Conservation (phyloP, 2,329 filamentous ascomycete genomes). For the Diaporthe destruens region DNA sequence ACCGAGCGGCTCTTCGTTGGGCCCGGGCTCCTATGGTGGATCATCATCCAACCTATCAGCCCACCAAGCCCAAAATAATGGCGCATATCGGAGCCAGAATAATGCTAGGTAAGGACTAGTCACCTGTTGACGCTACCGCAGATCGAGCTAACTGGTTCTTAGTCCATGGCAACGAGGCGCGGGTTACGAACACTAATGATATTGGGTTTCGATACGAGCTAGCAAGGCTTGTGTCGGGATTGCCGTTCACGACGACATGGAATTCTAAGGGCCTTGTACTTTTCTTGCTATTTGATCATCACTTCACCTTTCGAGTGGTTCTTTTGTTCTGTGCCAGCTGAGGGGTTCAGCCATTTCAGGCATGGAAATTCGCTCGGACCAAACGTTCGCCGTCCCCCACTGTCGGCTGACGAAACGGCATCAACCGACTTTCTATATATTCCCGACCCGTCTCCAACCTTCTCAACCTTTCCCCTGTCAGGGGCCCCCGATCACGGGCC, state of each 20-base stretch:
- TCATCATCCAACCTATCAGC: slow-evolving; percentile 50
- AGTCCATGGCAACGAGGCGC: slow-evolving; percentile 70
- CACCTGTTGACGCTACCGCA: background rate
- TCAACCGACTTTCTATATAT: slow-evolving; percentile 25
- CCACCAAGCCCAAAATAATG: slow-evolving; percentile 56
- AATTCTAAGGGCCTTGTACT: slow-evolving; percentile 39
- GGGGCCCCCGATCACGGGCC: background rate
- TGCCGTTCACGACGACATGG: slow-evolving; percentile 42
- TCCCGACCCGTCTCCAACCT: slow-evolving; percentile 6
- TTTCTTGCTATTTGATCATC: slow-evolving; percentile 39
- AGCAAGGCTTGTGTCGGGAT: slow-evolving; percentile 33
- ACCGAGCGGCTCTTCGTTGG: slow-evolving; percentile 43
- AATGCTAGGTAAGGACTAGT: slow-evolving; percentile 59
- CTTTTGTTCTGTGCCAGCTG: slow-evolving; percentile 30
- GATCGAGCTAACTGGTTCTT: slow-evolving; percentile 45
- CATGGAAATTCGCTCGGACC: slow-evolving; percentile 22
- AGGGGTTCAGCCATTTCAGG: slow-evolving; percentile 29
- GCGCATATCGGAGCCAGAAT: slow-evolving; percentile 55
- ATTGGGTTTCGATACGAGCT: slow-evolving; percentile 36
- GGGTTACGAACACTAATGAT: slow-evolving; percentile 60
- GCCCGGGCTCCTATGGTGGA: slow-evolving; percentile 49
- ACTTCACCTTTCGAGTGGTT: slow-evolving; percentile 38
- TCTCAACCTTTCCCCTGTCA: slow-evolving; percentile 21
- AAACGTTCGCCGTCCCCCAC: background rate
- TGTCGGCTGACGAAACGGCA: slow-evolving; percentile 24